Evolutionary conservation across 1,284 basidiomycete species (phyloP).

Genomic region (Austroboletus olivaceoglutinosus): DNA sequence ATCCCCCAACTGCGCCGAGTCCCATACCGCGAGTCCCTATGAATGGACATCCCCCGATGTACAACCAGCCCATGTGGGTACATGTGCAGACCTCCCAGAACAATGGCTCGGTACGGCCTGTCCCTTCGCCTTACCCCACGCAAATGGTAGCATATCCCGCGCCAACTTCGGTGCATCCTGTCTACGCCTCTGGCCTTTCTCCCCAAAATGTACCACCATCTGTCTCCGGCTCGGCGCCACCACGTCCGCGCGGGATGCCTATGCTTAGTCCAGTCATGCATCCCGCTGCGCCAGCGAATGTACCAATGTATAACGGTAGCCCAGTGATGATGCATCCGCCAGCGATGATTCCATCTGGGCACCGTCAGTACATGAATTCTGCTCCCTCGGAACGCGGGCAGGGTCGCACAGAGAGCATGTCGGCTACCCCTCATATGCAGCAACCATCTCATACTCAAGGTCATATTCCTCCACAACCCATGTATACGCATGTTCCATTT

Average conservation of each 20-base stretch:
- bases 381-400: conserved; percentile 28
- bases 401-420: conserved; percentile 28
- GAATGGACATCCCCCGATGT: conserved; percentile 58
- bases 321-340: conserved; percentile 65
- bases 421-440: conserved; percentile 26
- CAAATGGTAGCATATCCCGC: conserved; percentile 64
- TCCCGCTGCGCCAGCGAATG: conserved; percentile 44
- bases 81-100: conserved; percentile 48
- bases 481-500: conserved; percentile 34
- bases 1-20: conserved; percentile 57
- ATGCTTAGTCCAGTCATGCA: conserved; percentile 70
- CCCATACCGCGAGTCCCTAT: conserved; percentile 61
- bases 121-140: conserved; percentile 60
- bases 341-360: conserved; percentile 35
- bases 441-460: conserved; percentile 28
- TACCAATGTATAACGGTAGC: conserved; percentile 59
- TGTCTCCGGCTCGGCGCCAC: conserved; percentile 43
- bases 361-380: conserved; percentile 31
- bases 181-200: conserved; percentile 50
- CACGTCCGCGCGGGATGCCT: conserved; percentile 45
- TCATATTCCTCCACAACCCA: conserved; percentile 30
- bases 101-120: conserved; percentile 52
- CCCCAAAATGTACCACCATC: conserved; percentile 42
- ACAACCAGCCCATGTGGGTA: conserved; percentile 66
- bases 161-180: conserved; percentile 43